Evolutionary conservation across 768 basidiomycete species (phyloP), one percentile per base, ranked within the genome.

Genomic region (Myochromella boudieri): DNA sequence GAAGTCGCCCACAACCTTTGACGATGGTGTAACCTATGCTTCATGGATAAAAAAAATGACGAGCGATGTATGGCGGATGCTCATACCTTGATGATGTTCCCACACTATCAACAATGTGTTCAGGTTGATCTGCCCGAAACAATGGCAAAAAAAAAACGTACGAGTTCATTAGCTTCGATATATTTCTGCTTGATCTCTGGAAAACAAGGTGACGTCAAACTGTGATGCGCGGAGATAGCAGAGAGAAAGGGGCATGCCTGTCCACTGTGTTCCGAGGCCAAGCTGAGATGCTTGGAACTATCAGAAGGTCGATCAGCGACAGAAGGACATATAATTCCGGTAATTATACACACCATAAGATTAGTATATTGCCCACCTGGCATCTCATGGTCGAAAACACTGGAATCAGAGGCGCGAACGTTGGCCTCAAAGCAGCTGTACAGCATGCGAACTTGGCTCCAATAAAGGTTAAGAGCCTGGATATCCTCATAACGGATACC

Each of bases 371-470:
- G 92, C 36, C 95, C 95, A 64, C 95, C 97, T 44, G 95, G 95
- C 97, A 99, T 98, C 71, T 97, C 95, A 69, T 97, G 95, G 62
- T 94, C 94, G 66, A 97, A 99, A 43, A 98, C 95, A 69, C 91
- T 93, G 38, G 95, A 97, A 65, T 98, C 97, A 42, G 93, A 95
- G 20, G 94, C 91, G 43, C 93, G 84, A 57, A 98, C 94, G 61
- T 97, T 97, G 45, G 97, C 97, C 67, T 98, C 97, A 75, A 99
- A 99, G 75, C 94, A 97, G 63, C 80, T 68, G 73, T 99, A 99
- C 37, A 98, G 81, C 71, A 90, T 73, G 63, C 97, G 89, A 65
- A 97, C 89, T 75, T 97, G 94, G 46, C 86, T 91, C 97, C 97
- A 99, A 72, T 99, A 99, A 46, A 85, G 69, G 78, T 99, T 99